Conservation (phyloP, 2,329 filamentous ascomycete species). For the Tolypocladium tropicale region DNA sequence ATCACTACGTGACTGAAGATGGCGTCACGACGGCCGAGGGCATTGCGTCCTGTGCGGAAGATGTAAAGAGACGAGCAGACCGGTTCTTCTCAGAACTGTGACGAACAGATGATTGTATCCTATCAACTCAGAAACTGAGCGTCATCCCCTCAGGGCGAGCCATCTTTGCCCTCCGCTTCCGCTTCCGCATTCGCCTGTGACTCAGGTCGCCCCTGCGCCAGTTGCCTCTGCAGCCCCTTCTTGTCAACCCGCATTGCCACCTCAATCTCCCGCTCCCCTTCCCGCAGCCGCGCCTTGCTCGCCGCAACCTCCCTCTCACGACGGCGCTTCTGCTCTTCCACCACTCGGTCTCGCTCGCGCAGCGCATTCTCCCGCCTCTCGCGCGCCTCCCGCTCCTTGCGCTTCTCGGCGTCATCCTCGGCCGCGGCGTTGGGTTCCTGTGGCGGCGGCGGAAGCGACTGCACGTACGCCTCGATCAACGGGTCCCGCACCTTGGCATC, state of each 20-base stretch:
- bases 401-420: slow-evolving; percentile 39
- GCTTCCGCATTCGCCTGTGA: slow-evolving; percentile 10
- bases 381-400: slow-evolving; percentile 39
- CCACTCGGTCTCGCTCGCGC: slow-evolving; percentile 49
- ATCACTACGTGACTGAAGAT: slow-evolving; percentile 44
- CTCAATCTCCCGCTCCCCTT: slow-evolving; percentile 59
- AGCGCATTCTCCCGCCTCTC: slow-evolving; percentile 55
- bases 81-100: slow-evolving; percentile 33
- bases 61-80: slow-evolving; percentile 24
- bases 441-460: slow-evolving; percentile 50
- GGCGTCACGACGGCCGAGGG: slow-evolving; percentile 30
- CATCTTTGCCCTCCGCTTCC: background rate
- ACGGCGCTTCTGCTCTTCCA: slow-evolving; percentile 52
- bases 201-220: slow-evolving; percentile 29
- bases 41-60: slow-evolving; percentile 28
- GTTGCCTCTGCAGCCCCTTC: slow-evolving; percentile 52
- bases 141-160: background rate
- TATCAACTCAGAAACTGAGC: background rate
- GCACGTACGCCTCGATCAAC: slow-evolving; percentile 56
- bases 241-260: slow-evolving; percentile 60
- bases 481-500: slow-evolving; percentile 50
- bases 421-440: slow-evolving; percentile 26
- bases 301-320: slow-evolving; percentile 49
- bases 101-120: background rate
- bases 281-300: slow-evolving; percentile 50